These are phyloP conservation scores for Fusarium gaditjirri DNA, from an alignment of 2,329 filamentous ascomycete genomes.

Conservation along the genomic window DNA sequence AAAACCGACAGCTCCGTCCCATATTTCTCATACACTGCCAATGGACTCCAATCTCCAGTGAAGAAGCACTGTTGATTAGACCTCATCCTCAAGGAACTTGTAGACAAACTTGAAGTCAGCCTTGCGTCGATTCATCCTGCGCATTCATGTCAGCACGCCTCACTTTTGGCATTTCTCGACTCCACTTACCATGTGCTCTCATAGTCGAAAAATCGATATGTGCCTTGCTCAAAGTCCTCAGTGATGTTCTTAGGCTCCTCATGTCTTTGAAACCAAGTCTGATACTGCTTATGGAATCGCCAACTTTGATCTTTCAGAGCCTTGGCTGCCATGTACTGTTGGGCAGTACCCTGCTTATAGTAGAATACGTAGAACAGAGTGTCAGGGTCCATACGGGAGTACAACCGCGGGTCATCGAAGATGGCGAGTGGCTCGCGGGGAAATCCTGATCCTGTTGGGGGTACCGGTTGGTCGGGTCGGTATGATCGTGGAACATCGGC, in stretches of 20 bases:
- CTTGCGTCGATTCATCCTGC: slow-evolving; percentile 98
- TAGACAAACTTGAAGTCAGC: slow-evolving; percentile 98
- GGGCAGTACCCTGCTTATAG: slow-evolving; percentile 95
- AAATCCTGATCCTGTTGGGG: slow-evolving; percentile 80
- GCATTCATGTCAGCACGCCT: slow-evolving; percentile 29
- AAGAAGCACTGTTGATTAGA: slow-evolving; percentile 55
- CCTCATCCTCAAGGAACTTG: slow-evolving; percentile 96
- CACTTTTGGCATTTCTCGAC: too few species aligned
- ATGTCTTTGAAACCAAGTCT: slow-evolving; percentile 98
- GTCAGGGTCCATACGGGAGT: slow-evolving; percentile 90
- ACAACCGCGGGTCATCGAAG: slow-evolving; percentile 90
- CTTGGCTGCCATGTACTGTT: slow-evolving; percentile 95
- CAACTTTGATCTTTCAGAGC: slow-evolving; percentile 98
- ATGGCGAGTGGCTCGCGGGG: slow-evolving; percentile 92
- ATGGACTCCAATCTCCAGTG: neutral
- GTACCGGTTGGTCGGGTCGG: slow-evolving; percentile 82
- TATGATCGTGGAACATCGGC: slow-evolving; percentile 86
- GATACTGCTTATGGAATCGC: slow-evolving; percentile 99
- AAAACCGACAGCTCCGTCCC: slow-evolving; percentile 30
- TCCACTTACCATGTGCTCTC: slow-evolving; percentile 92
- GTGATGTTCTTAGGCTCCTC: slow-evolving; percentile 99
- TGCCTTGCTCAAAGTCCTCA: slow-evolving; percentile 98
- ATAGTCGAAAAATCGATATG: slow-evolving; percentile 99
- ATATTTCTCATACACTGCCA: slow-evolving; percentile 16
- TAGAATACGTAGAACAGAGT: slow-evolving; percentile 99